Conservation (phyloP, 139 green algal genomes). For the Asterochloris sp. region DNA sequence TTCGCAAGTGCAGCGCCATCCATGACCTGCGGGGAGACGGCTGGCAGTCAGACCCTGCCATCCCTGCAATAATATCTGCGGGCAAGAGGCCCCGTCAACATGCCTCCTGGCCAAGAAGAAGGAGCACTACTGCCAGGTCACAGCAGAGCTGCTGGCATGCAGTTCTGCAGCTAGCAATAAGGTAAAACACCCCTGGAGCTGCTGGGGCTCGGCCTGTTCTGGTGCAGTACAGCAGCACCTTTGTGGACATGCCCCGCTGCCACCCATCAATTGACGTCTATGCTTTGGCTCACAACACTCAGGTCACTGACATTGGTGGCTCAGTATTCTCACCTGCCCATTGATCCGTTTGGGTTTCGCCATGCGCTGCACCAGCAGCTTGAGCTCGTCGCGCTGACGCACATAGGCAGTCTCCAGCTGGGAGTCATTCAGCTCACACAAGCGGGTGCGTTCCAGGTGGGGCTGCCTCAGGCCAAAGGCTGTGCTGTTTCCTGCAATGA, state of each 20-base stretch:
- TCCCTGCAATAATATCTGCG: neutral
- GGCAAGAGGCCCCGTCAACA: neutral
- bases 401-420: slow-evolving; percentile 43
- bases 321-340: slow-evolving; percentile 4
- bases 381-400: slow-evolving; percentile 29
- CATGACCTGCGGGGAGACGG: slow-evolving; percentile 14
- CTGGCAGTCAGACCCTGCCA: neutral
- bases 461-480: slow-evolving; percentile 77
- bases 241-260: no score
- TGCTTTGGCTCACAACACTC: neutral
- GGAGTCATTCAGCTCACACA: slow-evolving; percentile 58
- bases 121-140: no score
- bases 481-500: slow-evolving; percentile 61
- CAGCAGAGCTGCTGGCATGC: no score
- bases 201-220: no score
- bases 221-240: no score
- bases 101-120: neutral
- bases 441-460: slow-evolving; percentile 82
- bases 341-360: slow-evolving; percentile 45
- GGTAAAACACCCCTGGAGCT: no score
- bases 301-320: neutral
- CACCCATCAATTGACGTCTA: neutral
- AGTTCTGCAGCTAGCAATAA: no score
- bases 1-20: slow-evolving; percentile 43
- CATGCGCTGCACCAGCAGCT: slow-evolving; percentile 31